Conservation (phyloP, 441 rosid genomes). For the Corymbia calophylla region DNA sequence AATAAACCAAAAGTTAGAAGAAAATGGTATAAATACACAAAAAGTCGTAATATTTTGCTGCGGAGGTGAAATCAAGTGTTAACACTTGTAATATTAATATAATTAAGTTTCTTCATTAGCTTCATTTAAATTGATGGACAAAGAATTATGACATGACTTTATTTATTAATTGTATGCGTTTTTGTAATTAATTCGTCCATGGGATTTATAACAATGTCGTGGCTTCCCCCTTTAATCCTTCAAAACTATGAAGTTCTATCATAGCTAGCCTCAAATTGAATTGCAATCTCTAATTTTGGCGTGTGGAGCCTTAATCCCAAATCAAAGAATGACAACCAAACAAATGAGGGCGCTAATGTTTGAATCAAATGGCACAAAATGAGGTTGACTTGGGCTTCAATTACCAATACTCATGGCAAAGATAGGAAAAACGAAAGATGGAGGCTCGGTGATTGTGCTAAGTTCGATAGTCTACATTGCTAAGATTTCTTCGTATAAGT, state of each 20-base stretch:
- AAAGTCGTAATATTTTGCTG: accelerated
- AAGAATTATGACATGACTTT: background rate
- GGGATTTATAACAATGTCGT: background rate
- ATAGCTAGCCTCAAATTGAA: background rate
- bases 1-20: background rate
- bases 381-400: background rate
- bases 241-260: background rate
- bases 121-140: background rate
- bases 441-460: background rate
- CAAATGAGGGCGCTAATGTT: background rate
- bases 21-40: background rate
- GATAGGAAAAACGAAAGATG: background rate
- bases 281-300: background rate
- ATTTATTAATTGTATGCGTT: background rate
- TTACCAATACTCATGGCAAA: background rate
- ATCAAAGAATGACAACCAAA: background rate
- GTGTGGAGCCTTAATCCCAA: background rate
- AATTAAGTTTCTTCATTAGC: background rate
- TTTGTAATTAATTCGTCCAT: background rate
- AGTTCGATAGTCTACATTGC: background rate
- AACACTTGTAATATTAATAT: too few relatives aligned
- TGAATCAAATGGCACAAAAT: background rate
- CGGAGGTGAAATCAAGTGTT: accelerated
- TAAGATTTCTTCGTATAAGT: background rate
- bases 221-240: background rate